These are phyloP conservation scores for Schoenoplectus triqueter DNA, from an alignment of 202 grass and related monocot species.

Conservation along the genomic window DNA sequence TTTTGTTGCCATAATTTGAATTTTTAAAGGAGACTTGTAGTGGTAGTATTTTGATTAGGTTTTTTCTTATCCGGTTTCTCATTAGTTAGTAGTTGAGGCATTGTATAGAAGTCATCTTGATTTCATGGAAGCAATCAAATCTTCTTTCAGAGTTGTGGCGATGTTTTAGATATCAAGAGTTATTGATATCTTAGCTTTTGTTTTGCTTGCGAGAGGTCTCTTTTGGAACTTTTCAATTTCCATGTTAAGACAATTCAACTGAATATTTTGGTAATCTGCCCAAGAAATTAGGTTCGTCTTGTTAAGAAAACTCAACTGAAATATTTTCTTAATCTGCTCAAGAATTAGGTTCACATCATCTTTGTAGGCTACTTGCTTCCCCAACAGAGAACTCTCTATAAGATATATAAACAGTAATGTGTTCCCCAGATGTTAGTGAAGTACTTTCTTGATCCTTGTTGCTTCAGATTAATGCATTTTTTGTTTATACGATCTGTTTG, in stretches of 20 bases:
- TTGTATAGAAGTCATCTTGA: background rate
- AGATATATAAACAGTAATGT: background rate
- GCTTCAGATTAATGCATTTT: background rate
- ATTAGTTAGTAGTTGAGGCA: background rate
- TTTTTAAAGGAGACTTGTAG: background rate
- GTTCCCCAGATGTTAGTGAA: background rate
- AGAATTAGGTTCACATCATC: no score
- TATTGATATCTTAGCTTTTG: background rate
- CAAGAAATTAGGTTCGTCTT: background rate
- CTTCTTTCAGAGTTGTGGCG: background rate
- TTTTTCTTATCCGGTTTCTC: background rate
- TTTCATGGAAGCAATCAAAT: background rate
- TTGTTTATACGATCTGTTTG: background rate
- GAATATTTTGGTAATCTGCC: background rate
- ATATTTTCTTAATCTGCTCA: no score
- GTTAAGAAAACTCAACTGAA: no score
- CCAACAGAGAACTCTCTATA: background rate
- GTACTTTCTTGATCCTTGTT: background rate
- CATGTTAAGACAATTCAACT: background rate
- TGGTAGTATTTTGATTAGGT: background rate
- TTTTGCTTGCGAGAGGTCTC: background rate
- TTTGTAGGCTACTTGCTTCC: background rate
- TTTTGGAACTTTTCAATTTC: background rate
- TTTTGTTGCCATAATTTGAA: background rate
- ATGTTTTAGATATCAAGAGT: background rate